Base-by-base conservation (phyloP, 805 yeast genomes). In the Saccharomycopsis schoenii region DNA sequence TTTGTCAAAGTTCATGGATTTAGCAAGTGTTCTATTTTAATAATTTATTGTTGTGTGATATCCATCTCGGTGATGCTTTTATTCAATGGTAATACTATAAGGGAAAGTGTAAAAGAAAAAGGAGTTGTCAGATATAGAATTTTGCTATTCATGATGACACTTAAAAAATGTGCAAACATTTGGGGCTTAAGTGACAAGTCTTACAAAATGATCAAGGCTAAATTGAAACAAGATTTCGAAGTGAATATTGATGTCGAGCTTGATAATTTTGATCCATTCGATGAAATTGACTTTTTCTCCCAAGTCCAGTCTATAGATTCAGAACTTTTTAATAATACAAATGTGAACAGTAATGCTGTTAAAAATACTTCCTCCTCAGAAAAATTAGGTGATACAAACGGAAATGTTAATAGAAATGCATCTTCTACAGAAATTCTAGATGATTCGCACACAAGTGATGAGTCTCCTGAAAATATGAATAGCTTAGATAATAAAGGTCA, bases 141-240 rank as follows among this genome's bases (percentile, higher is more conserved):
- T 47, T 71, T 69, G 34, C 74, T 74, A 61, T 77, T 79, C 62
- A 68, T 80, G 73, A 66, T 65, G 37, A 77, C 77, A 0, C 68
- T 80, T 34, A 67, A 73, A 12, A 74, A 74, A 14, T 70, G 77
- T 60, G 75, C 82, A 0, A 69, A 70, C 57, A 77, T 80, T 0
- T 79, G 83, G 83, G 74, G 72, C 42, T 67, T 79, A 60, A 79
- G 81, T 1, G 78, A 74, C 58, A 77, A 76, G 59, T 77, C 82
- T 1, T 76, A 73, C 66, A 69, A 71, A 40, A 69, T 77, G 66
- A 76, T 79, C 56, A 72, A 73, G 29, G 64, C 69, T 17, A 77
- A 75, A 63, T 64, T 77, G 4, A 25, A 43, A 4, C 64, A 59
- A 59, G 61, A 59, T 19, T 62, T 66, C n/a, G 64, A 66, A 36